Evolutionary conservation across 164 flowering plant genomes (phyloP), one percentile per base, ranked within the genome.

Genomic region (Litsea cubeba): DNA sequence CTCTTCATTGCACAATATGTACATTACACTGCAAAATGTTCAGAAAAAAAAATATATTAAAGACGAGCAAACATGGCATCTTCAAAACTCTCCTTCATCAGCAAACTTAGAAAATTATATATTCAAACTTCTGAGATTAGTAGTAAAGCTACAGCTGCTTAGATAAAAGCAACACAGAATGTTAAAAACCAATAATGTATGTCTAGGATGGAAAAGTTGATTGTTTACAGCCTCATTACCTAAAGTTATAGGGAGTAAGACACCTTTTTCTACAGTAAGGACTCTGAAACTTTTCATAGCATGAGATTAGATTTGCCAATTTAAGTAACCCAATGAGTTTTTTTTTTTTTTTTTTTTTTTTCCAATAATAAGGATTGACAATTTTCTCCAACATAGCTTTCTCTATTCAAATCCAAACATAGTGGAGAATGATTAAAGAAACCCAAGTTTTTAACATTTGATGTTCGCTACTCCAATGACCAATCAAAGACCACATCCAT

Each of bases 1-100:
- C 67, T 95, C 99, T 81, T 95, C 99, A 74, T 93, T 93, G 88
- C 98, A 93, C 6, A 95, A 75, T 25, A 90, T 87, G 81, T 93
- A 95, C 92, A 93, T 85, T 66, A 90, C 98, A 87, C 99, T 95
- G 88, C 86, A 87, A 25, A 65, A 26, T 26, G 12, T 40, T 22
- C 4, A 54, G 60, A 54, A 54, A 54, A 54, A 14, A 51, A 0
- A 51, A 28, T 28, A 5, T 35, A 40, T 40, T 40, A 8, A 40
- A 40, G 46, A 40, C 11, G 10, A 40, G 46, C 46, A 40, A 40
- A 40, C 46, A 40, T 40, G 46, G 46, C 46, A 7, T 40, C 46
- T 40, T 40, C 46, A 40, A 40, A 7, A 40, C 46, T 7, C 46
- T 40, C 2, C 46, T 40, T 40, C 10, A 40, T 40, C 46, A 40